These are phyloP conservation scores for Eragrostis nindensis DNA, from an alignment of 176 grass and related monocot species.

Conservation along the genomic window DNA sequence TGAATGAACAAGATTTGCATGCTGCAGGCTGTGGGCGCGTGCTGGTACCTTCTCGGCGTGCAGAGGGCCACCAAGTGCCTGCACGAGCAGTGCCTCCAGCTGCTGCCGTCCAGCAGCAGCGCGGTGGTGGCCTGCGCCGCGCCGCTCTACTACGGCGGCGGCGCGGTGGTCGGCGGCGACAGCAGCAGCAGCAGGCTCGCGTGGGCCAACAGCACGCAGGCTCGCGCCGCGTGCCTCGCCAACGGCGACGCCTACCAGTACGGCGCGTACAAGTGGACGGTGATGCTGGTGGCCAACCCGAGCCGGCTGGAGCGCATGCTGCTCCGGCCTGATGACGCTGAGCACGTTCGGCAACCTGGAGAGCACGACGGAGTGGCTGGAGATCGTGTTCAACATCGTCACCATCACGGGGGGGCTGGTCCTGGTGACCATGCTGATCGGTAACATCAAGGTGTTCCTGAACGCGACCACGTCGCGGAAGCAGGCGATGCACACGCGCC, in stretches of 20 bases:
- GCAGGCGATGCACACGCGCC: slow-evolving; percentile 74
- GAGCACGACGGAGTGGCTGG: slow-evolving; percentile 95
- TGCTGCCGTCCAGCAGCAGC: neutral
- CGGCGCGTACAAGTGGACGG: slow-evolving; percentile 86
- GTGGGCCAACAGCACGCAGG: slow-evolving; percentile 59
- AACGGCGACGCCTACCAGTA: slow-evolving; percentile 67
- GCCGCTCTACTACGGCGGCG: slow-evolving; percentile 67
- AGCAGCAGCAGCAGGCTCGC: slow-evolving; percentile 30
- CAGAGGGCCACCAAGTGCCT: slow-evolving; percentile 87
- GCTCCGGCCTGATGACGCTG: slow-evolving; percentile 90
- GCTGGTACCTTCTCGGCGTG: slow-evolving; percentile 90
- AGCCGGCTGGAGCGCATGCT: slow-evolving; percentile 81
- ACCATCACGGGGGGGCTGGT: slow-evolving; percentile 78
- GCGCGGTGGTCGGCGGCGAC: neutral
- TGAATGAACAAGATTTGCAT: neutral
- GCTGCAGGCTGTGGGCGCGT: slow-evolving; percentile 87
- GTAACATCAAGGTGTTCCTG: slow-evolving; percentile 98
- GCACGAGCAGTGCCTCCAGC: slow-evolving; percentile 49
- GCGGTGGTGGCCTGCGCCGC: slow-evolving; percentile 55
- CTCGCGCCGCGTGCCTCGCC: slow-evolving; percentile 50
- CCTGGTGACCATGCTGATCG: slow-evolving; percentile 93
- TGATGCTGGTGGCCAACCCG: slow-evolving; percentile 73
- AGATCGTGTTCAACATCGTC: slow-evolving; percentile 97
- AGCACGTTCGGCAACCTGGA: slow-evolving; percentile 92
- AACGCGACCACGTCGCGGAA: slow-evolving; percentile 95